Conservation (phyloP, 306 rosid species). For the Vigna hirtella region DNA sequence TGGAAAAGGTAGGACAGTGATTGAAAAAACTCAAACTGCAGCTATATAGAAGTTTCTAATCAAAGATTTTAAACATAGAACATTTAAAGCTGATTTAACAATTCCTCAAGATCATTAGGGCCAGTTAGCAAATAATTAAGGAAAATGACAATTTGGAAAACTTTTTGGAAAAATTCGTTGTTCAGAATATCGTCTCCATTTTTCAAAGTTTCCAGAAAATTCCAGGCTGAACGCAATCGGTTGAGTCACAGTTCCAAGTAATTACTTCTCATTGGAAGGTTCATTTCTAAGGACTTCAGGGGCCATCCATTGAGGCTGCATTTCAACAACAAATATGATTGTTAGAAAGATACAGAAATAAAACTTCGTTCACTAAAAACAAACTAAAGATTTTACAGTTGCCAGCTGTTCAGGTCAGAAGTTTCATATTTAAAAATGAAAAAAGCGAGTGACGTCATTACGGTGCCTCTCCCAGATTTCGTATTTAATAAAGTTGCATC, state of each 20-base stretch:
- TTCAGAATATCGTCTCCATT: conserved; percentile 6
- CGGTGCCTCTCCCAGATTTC: conserved; percentile 81
- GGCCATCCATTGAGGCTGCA: conserved; percentile 93
- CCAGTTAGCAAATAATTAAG: conserved; percentile 5
- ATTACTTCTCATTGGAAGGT: conserved; percentile 81
- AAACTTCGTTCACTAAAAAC: not conserved
- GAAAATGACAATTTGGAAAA: conserved; percentile 3
- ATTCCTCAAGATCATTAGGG: conserved; percentile 17
- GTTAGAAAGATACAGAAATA: conserved; percentile 35
- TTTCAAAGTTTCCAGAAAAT: conserved; percentile 15
- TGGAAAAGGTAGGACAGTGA: not conserved
- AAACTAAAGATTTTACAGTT: conserved; percentile 4
- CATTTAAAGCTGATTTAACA: conserved; percentile 5
- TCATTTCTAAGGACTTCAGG: conserved; percentile 83
- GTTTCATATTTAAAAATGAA: conserved; percentile 14
- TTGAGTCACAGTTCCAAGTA: conserved; percentile 37
- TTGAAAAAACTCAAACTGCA: conserved; percentile 7
- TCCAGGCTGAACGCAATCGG: not conserved
- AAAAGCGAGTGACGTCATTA: conserved; percentile 47
- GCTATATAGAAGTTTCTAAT: conserved; percentile 14
- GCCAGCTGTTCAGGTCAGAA: conserved; percentile 4
- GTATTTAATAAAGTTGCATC: conserved; percentile 67
- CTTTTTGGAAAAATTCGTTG: not conserved
- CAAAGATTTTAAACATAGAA: not conserved
- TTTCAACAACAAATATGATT: conserved; percentile 28